Base-by-base conservation (phyloP, 1,139 yeast genomes). In the Hyphopichia wangnamkhiaoensis region DNA sequence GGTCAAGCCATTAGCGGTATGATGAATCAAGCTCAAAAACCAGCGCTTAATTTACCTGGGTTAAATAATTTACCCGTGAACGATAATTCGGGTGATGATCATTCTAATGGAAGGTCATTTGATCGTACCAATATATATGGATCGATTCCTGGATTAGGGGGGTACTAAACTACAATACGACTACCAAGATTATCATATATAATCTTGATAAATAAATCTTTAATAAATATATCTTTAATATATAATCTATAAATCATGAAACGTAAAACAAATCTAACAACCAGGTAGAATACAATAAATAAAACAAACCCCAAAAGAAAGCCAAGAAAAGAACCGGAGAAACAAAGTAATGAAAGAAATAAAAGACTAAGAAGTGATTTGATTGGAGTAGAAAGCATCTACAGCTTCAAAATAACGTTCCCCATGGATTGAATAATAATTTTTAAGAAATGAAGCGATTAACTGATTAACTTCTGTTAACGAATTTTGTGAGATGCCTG, bases 381-480 rank as follows among this genome's bases (percentile, higher is more conserved):
- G 13, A 15, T 28, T 20, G 12, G 27, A 19, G 31, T 60, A 61
- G 49, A 65, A 66, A 35, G 63, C 59, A 18, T 59, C 53, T 35
- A 64, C 71, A 5, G 61, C 63, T 15, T 60, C 64, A 35, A 53
- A 50, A 51, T 69, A 69, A 15, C 52, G 41, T 37, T 58, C 57
- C 9, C 73, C 68, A 37, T 63, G 60, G 17, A 51, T 52, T n/a
- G 57, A 53, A 41, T 56, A 58, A 52, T 72, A 73, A 33, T 53
- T 50, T 18, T 55, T 37, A 16, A 62, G 58, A 46, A 71, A 73
- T 3, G 50, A 43, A 32, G 40, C 39, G 21, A 65, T 40, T 9
- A 25, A 14, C 3, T 15, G 32, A 23, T 14, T 23, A 9, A 32
- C 26, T 12, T 32, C 35, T 13, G n/a, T n/a, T n/a, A n/a, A n/a